Evolutionary conservation across 1,139 yeast genomes (phyloP), one percentile per base, ranked within the genome.

Genomic region (Candida smagusa): DNA sequence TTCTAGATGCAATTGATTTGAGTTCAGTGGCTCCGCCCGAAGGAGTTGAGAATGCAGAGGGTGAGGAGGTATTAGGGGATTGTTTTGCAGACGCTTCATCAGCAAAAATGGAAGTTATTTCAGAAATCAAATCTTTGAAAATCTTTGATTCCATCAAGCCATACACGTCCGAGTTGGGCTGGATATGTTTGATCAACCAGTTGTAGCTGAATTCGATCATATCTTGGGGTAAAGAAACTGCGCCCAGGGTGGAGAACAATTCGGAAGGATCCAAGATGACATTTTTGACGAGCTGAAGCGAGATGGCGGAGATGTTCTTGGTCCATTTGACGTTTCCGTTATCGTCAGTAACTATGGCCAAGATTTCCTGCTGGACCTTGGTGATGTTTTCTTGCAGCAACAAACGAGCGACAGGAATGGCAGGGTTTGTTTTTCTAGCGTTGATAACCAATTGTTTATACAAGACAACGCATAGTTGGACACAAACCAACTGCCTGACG

Each of bases 321-420:
- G 96, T 87, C 96, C 96, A 88, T 64, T 88, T 85, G 45, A 86
- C 79, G 56, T 84, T 86, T 3, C 96, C 96, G 53, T 81, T 84
- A 42, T 84, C 86, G 62, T 87, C 95, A 35, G 89, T 79, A 16
- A 87, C 88, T 38, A 88, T 85, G 22, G 92, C 85, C 44, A 85
- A 64, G 31, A 88, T 77, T 51, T 86, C 94, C 44, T 67, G 73
- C 47, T 70, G 74, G 24, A 71, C 62, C 37, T 61, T 61, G 35
- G 56, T 50, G 35, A 68, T 53, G 39, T 60, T 59, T 12, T 54
- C 60, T 9, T 60, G 55, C 23, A 57, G 46, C 28, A 64, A 53
- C 28, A 62, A 38, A 28, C 36, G 40, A 40, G 53, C 49, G 7
- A 30, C 35, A 3, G 39, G 33, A 27, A 37, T 30, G 23, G 34